phyloP scores from a whole-genome alignment of 2,329 filamentous ascomycete species.

The Graphiopsis chlorocephala region DNA sequence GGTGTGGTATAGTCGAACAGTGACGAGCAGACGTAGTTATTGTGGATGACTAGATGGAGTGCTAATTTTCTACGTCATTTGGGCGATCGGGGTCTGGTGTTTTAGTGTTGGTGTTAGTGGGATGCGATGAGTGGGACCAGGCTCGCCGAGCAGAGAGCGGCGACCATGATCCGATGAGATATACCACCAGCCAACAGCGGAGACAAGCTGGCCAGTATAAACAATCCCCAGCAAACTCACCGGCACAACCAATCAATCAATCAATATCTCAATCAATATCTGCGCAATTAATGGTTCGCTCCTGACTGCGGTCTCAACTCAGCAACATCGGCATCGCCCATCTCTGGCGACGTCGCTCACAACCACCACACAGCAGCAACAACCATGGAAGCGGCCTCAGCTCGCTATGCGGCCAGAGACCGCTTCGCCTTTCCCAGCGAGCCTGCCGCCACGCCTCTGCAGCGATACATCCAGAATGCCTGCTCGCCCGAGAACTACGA shows the following conservation, averaged over 20 bases:
- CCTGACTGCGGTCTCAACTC: background rate
- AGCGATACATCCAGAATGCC: constrained; percentile 92
- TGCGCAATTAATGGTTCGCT: background rate
- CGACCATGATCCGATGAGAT: background rate
- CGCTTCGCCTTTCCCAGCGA: constrained; percentile 82
- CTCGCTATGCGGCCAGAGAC: constrained; percentile 91
- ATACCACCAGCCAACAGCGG: background rate
- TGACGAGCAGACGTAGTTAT: background rate
- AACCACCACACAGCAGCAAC: constrained; percentile 1
- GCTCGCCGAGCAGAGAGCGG: background rate
- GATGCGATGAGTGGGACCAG: background rate
- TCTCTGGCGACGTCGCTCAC: background rate
- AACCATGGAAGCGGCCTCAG: constrained; percentile 84
- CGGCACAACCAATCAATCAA: too few relatives aligned
- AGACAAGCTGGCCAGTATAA: constrained; percentile 6
- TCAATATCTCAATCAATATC: background rate
- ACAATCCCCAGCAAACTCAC: background rate
- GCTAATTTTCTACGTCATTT: constrained; percentile 12
- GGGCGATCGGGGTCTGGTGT: background rate
- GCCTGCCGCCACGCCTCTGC: constrained; percentile 78
- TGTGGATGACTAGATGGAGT: background rate
- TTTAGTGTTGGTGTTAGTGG: background rate
- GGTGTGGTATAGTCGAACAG: background rate
- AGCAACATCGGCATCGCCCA: background rate
- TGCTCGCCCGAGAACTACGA: constrained; percentile 98